Evolutionary conservation across 2,329 filamentous ascomycete genomes (phyloP).

Genomic region (Aspergillus melleus): DNA sequence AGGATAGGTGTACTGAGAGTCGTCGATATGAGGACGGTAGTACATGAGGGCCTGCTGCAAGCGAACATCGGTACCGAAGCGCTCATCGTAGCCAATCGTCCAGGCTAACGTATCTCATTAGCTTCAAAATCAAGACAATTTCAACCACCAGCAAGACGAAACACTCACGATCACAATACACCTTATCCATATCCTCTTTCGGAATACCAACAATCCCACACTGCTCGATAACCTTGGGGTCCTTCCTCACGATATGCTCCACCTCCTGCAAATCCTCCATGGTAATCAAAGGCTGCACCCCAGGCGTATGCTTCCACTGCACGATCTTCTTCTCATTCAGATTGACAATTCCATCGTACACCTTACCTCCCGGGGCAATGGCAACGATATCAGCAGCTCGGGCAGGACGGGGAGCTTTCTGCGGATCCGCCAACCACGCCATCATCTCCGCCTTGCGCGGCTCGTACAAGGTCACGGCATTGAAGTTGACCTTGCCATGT

Average conservation of each 20-base stretch:
- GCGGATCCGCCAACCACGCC: constrained; percentile 70
- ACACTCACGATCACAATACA: constrained; percentile 79
- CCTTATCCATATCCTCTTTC: constrained; percentile 84
- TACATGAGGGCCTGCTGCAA: constrained; percentile 96
- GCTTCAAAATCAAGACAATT: neutral
- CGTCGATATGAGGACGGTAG: constrained; percentile 80
- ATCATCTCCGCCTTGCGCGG: constrained; percentile 83
- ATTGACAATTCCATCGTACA: constrained; percentile 81
- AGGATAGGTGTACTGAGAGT: constrained; percentile 87
- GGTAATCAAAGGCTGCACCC: constrained; percentile 84
- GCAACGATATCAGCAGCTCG: constrained; percentile 81
- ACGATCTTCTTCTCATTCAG: constrained; percentile 65
- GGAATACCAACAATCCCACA: constrained; percentile 81
- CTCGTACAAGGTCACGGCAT: constrained; percentile 81
- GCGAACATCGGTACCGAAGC: constrained; percentile 74
- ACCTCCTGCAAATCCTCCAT: constrained; percentile 86
- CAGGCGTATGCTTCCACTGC: constrained; percentile 72
- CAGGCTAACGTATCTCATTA: constrained; percentile 56
- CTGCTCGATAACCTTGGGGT: constrained; percentile 87
- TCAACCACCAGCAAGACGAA: neutral
- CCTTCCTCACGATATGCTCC: constrained; percentile 71
- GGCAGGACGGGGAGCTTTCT: constrained; percentile 61
- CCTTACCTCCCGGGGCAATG: constrained; percentile 74
- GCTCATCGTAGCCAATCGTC: constrained; percentile 93
- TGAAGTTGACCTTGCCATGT: constrained; percentile 74